These are phyloP conservation scores for Sechiopsis laciniata DNA, from an alignment of 306 rosid species.

Conservation along the genomic window DNA sequence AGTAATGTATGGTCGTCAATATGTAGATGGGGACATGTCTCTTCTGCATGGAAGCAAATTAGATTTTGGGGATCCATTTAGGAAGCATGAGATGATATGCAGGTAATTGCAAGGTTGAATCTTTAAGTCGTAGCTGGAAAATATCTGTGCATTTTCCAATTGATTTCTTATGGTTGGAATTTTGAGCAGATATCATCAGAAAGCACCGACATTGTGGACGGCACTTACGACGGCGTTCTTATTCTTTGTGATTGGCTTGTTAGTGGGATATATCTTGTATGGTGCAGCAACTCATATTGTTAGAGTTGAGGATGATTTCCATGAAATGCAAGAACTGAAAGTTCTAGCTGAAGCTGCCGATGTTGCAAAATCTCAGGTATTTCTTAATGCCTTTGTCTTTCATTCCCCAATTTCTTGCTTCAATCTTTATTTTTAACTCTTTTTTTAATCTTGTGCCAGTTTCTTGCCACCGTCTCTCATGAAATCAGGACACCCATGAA, in stretches of 20 bases:
- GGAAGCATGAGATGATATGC: conserved; percentile 91
- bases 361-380: conserved; percentile 92
- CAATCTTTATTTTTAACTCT: conserved; percentile 18
- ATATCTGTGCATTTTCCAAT: conserved; percentile 10
- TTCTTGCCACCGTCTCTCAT: conserved; percentile 94
- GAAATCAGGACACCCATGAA: conserved; percentile 99
- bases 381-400: background rate
- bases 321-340: conserved; percentile 64
- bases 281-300: conserved; percentile 89
- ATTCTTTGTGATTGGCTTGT: conserved; percentile 68
- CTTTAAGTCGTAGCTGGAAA: background rate
- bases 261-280: conserved; percentile 81
- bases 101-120: conserved; percentile 39
- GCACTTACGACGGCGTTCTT: conserved; percentile 56
- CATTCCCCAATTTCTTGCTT: conserved; percentile 23
- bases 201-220: conserved; percentile 72
- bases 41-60: conserved; percentile 74
- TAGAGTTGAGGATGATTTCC: conserved; percentile 90
- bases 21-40: conserved; percentile 65
- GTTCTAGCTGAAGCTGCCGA: conserved; percentile 89
- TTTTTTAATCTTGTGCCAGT: conserved; percentile 38
- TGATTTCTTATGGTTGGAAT: conserved; percentile 10
- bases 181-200: conserved; percentile 81
- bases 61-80: conserved; percentile 92
- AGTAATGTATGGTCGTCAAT: conserved; percentile 79